Evolutionary conservation across 371 early-diverging fungal genomes (phyloP).

Genomic region (Mucor lusitanicus): DNA sequence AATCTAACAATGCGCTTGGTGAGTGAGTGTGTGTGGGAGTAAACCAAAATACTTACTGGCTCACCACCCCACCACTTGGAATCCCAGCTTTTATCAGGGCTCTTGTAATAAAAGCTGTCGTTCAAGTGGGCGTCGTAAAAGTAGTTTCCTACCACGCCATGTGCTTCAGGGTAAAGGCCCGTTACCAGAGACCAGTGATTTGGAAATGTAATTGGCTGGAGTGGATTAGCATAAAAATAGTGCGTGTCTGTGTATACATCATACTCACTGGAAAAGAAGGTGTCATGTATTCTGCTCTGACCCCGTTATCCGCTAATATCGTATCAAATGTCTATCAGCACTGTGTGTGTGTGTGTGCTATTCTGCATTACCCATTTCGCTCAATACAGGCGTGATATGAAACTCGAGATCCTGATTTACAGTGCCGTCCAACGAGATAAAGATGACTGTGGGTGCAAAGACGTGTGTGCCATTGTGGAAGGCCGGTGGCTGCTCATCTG

Average conservation of each 20-base stretch:
- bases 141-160: slow-evolving; percentile 91
- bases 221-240: background rate
- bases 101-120: slow-evolving; percentile 80
- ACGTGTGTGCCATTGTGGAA: slow-evolving; percentile 72
- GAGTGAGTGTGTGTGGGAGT: background rate
- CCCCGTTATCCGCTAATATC: slow-evolving; percentile 46
- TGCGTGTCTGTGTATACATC: background rate
- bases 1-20: slow-evolving; percentile 54
- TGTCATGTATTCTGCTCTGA: slow-evolving; percentile 67
- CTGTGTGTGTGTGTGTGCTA: background rate
- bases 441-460: slow-evolving; percentile 74
- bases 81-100: slow-evolving; percentile 61
- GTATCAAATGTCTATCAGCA: background rate
- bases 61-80: slow-evolving; percentile 92
- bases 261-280: slow-evolving; percentile 73
- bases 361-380: slow-evolving; percentile 49
- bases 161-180: slow-evolving; percentile 88
- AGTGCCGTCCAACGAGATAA: slow-evolving; percentile 92
- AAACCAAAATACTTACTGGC: slow-evolving; percentile 57
- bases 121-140: slow-evolving; percentile 81
- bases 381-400: slow-evolving; percentile 71
- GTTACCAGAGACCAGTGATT: slow-evolving; percentile 94
- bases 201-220: slow-evolving; percentile 83
- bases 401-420: slow-evolving; percentile 82
- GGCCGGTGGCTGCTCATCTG: background rate